Conservation (phyloP, 441 rosid genomes). For the Corymbia citriodora region DNA sequence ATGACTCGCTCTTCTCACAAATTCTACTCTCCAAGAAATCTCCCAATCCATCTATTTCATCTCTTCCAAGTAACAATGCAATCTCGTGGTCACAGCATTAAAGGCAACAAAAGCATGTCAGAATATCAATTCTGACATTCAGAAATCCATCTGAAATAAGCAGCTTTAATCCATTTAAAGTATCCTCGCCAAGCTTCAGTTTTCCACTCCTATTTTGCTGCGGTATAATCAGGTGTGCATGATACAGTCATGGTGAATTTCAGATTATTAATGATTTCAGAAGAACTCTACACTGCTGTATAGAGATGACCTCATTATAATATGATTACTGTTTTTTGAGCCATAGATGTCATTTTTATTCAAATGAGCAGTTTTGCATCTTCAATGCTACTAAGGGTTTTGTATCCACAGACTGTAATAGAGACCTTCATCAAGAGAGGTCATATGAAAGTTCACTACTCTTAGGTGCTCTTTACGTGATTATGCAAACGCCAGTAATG, state of each 20-base stretch:
- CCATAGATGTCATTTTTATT: background rate
- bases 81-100: background rate
- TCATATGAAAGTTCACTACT: background rate
- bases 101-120: background rate
- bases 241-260: background rate
- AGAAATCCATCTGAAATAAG: background rate
- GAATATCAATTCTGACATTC: background rate
- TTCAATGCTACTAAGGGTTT: background rate
- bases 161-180: background rate
- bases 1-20: background rate
- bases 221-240: background rate
- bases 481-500: background rate
- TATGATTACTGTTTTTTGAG: background rate
- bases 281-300: background rate
- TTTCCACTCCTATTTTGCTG: background rate
- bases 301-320: background rate
- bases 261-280: background rate
- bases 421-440: background rate
- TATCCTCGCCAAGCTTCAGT: background rate
- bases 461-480: background rate
- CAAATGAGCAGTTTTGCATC: background rate
- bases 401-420: background rate
- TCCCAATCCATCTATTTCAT: background rate
- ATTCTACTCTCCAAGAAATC: background rate
- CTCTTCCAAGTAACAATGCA: background rate